phyloP scores from a whole-genome alignment of 768 basidiomycete genomes.

The Auricularia cornea region DNA sequence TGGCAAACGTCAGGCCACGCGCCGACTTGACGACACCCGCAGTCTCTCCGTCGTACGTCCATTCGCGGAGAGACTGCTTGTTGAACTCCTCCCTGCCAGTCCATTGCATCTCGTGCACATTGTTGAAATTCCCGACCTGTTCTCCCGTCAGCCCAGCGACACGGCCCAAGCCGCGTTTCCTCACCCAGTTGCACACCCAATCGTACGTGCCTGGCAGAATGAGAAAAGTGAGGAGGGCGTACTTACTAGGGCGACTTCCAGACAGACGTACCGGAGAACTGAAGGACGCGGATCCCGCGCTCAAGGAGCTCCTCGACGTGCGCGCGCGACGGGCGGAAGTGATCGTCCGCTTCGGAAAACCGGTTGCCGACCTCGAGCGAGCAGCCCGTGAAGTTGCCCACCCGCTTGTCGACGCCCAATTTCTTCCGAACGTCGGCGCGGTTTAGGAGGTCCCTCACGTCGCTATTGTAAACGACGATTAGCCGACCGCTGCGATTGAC shows the following conservation, averaged over 20 bases:
- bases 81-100: slow-evolving; percentile 23
- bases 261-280: slow-evolving; percentile 46
- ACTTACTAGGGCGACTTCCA: background rate
- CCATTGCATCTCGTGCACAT: slow-evolving; percentile 18
- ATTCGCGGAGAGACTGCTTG: slow-evolving; percentile 18
- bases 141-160: background rate
- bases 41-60: slow-evolving; percentile 25
- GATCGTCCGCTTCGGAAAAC: slow-evolving; percentile 42
- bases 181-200: background rate
- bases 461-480: slow-evolving; percentile 26
- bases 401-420: slow-evolving; percentile 38
- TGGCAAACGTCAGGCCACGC: slow-evolving; percentile 21
- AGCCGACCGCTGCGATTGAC: background rate
- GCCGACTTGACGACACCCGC: slow-evolving; percentile 27
- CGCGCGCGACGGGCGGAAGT: background rate
- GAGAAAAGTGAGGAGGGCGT: background rate
- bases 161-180: background rate
- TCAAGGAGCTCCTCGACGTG: slow-evolving; percentile 67
- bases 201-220: background rate
- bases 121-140: background rate
- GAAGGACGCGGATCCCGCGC: slow-evolving; percentile 62
- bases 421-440: slow-evolving; percentile 32
- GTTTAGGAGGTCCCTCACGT: slow-evolving; percentile 41
- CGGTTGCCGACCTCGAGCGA: slow-evolving; percentile 37
- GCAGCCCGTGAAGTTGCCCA: slow-evolving; percentile 50